These are phyloP conservation scores for Pezicula rhizophila DNA, from an alignment of 2,329 filamentous ascomycete genomes.

Conservation along the genomic window DNA sequence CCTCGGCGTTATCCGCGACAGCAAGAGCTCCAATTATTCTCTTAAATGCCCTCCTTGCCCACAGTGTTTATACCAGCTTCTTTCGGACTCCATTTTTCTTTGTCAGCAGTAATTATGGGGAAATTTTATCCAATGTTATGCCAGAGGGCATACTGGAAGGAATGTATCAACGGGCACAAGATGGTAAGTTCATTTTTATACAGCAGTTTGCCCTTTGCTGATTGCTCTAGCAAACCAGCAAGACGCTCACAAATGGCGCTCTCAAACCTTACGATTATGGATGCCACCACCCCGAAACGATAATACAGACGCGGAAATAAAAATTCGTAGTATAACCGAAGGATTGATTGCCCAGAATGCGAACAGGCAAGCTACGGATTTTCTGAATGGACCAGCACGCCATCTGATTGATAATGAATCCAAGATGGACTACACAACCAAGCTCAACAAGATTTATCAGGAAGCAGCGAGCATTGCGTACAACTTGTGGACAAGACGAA, in stretches of 20 bases:
- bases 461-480: slow-evolving; percentile 11
- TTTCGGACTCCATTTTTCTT: slow-evolving; percentile 11
- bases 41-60: slow-evolving; percentile 12
- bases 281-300: slow-evolving; percentile 6
- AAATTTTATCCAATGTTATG: neutral
- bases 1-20: slow-evolving; percentile 4
- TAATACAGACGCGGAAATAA: slow-evolving; percentile 1
- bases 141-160: slow-evolving; percentile 1
- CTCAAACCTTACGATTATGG: slow-evolving; percentile 11
- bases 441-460: slow-evolving; percentile 7
- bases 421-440: neutral
- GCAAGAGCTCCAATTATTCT: slow-evolving; percentile 5
- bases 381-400: slow-evolving; percentile 5
- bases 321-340: neutral
- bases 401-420: slow-evolving; percentile 2
- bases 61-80: slow-evolving; percentile 7
- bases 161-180: slow-evolving; percentile 4
- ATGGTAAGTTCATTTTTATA: slow-evolving; percentile 4
- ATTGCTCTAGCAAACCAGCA: slow-evolving; percentile 7
- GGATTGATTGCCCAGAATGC: slow-evolving; percentile 1
- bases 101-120: neutral
- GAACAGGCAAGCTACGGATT: slow-evolving; percentile 1
- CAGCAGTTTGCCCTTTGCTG: neutral
- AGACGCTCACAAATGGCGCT: slow-evolving; percentile 16
- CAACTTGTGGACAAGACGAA: slow-evolving; percentile 14